Base-by-base conservation (phyloP, 2,329 filamentous ascomycete species). In the Scedosporium dehoogii region DNA sequence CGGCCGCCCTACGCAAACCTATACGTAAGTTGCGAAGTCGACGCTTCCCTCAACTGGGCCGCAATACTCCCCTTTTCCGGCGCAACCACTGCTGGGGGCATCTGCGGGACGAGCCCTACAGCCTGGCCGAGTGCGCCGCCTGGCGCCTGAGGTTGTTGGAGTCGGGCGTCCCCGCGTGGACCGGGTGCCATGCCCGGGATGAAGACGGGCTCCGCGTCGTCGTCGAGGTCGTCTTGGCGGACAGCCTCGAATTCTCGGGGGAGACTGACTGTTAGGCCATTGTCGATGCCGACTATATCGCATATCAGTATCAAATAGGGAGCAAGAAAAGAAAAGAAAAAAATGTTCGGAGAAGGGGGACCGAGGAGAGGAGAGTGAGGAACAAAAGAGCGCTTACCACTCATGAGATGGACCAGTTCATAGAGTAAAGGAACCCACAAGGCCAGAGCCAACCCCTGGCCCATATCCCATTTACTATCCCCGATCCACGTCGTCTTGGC, bases 401-500 rank as follows among this genome's bases (percentile, higher is more conserved):
- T 33, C 21, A 21, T 12, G 46, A 25, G 25, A 9, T 53, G 44
- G 41, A 60, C 18, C 23, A 60, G 3, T 21, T 60, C 59, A 29
- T 60, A 60, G 3, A 60, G 16, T 3, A 60, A 48, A n/a, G 59
- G 59, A 10, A 60, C 41, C 59, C 59, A 60, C n/a, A 60, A 14
- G 25, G 44, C 59, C 10, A 60, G 27, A 16, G 59, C 59, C 25
- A 60, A 18, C 16, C 59, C 59, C 59, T 60, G 59, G 21, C 59
- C 59, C n/a, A 60, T 10, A 21, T 48, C 59, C 38, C 38, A 60
- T 9, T 18, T 27, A 12, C n/a, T 53, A n/a, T 6, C 5, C n/a
- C 18, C 29, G 27, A 41, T 53, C 59, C 59, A 60, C 18, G 23
- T 46, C 25, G 46, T 23, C 59, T 51, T 60, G 3, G 16, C 14